These are phyloP conservation scores for Chlorella sp. DNA, from an alignment of 139 green algal species.

Conservation along the genomic window DNA sequence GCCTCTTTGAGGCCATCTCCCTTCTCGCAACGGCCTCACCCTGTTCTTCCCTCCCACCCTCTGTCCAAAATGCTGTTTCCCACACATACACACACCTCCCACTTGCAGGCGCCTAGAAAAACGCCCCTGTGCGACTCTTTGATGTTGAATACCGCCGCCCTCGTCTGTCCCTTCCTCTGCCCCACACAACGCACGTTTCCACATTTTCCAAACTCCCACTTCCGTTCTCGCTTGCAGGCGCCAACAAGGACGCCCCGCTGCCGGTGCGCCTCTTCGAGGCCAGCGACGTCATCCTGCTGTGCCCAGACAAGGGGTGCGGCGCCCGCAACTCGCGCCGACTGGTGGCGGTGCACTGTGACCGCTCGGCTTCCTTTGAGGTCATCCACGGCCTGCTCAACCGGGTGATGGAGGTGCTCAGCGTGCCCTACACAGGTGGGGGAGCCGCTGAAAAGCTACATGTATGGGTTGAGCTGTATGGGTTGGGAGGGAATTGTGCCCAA, in stretches of 20 bases:
- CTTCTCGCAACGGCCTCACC: conserved; percentile 87
- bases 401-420: conserved; percentile 93
- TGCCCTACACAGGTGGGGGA: conserved; percentile 62
- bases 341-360: conserved; percentile 85
- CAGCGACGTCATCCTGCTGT: conserved; percentile 83
- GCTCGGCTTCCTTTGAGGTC: conserved; percentile 90
- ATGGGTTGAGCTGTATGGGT: no score
- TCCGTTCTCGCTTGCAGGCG: conserved; percentile 4
- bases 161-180: background rate
- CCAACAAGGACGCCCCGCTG: conserved; percentile 93
- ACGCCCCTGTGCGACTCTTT: no score
- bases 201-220: background rate
- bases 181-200: background rate
- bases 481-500: no score
- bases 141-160: no score
- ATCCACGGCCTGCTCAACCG: conserved; percentile 97
- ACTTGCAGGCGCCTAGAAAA: no score
- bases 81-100: no score
- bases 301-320: conserved; percentile 46
- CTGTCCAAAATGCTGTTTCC: no score
- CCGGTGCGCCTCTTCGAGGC: conserved; percentile 97
- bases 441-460: background rate
- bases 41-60: conserved; percentile 68
- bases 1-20: conserved; percentile 97
- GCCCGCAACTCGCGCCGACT: conserved; percentile 91